Evolutionary conservation across 306 rosid species (phyloP), one percentile per base, ranked within the genome.

Genomic region (Macrotyloma uniflorum): DNA sequence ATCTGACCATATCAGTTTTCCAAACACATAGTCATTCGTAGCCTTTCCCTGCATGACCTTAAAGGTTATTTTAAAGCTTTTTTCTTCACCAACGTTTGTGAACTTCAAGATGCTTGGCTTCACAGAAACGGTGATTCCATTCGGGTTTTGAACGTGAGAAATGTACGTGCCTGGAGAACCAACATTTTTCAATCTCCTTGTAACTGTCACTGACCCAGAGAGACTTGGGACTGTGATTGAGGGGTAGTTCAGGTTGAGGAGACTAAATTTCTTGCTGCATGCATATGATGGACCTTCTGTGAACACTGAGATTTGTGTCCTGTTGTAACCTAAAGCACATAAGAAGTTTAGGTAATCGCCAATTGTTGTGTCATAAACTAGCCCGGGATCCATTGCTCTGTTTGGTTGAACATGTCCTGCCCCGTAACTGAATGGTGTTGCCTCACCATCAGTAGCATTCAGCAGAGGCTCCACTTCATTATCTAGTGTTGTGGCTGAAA

Each of bases 401-500:
- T 90, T 92, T 57, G 98, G 97, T 5, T 55, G 72, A 70, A 92
- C 72, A 47, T 94, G 98, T 64, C 98, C 98, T 23, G 97, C 89
- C 6, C 98, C 98, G 20, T 89, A 94, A 70, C 88, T 89, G 62
- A 94, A 94, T 55, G 98, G 92, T 4, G 97, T 85, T 64, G 98
- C 90, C 49, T 55, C 63, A 58, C 15, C 4, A 67, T 78, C 1
- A 3, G 93, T 83, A 18, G 97, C 92, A 81, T 92, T 89, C 64
- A 87, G 86, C 19, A 94, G 55, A 15, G 86, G 86, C 72, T 85
- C 92, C 66, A 5, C 15, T 57, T 49, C 77, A 58, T 94, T 92
- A 46, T 94, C 98, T 14, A 32, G 24, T 11, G 86, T 85, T 55
- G 62, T 77, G 1, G 98, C 97, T 92, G 92, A 57, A 78, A 82